Evolutionary conservation across 306 rosid genomes (phyloP).

Genomic region (Malus asiatica): DNA sequence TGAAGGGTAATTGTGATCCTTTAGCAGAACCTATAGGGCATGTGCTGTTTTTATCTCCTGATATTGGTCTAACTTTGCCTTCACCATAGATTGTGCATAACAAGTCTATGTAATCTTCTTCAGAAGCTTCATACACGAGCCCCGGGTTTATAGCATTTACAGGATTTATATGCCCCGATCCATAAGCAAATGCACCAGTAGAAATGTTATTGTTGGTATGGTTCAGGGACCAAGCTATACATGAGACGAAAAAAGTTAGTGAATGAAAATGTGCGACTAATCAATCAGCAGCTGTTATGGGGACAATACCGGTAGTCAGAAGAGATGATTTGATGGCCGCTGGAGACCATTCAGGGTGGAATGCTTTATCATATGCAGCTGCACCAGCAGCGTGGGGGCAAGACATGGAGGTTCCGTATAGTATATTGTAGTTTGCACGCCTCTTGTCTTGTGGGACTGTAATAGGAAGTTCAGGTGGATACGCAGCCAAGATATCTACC

Average conservation of each 20-base stretch:
- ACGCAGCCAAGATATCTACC: no score
- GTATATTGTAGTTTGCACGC: no score
- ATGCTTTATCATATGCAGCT: no score
- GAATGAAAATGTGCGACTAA: constrained; percentile 21
- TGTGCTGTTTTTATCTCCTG: background rate
- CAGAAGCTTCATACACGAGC: background rate
- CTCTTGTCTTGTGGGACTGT: no score
- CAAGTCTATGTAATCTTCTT: constrained; percentile 22
- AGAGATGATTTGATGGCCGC: background rate
- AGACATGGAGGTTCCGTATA: no score
- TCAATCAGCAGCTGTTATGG: constrained; percentile 3
- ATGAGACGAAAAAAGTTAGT: background rate
- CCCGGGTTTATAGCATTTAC: constrained; percentile 1
- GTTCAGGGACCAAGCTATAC: background rate
- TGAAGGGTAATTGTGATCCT: constrained; percentile 17
- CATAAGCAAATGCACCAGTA: constrained; percentile 16
- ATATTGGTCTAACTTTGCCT: background rate
- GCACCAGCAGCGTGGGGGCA: no score
- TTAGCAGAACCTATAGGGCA: background rate
- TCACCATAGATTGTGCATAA: constrained; percentile 17
- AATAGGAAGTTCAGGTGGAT: no score
- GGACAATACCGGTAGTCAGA: constrained; percentile 18
- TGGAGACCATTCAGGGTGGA: no score
- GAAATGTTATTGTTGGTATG: background rate
- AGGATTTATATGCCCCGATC: constrained; percentile 19